Evolutionary conservation across 305 asterid species (phyloP).

Genomic region (Caryopteris hybrid): DNA sequence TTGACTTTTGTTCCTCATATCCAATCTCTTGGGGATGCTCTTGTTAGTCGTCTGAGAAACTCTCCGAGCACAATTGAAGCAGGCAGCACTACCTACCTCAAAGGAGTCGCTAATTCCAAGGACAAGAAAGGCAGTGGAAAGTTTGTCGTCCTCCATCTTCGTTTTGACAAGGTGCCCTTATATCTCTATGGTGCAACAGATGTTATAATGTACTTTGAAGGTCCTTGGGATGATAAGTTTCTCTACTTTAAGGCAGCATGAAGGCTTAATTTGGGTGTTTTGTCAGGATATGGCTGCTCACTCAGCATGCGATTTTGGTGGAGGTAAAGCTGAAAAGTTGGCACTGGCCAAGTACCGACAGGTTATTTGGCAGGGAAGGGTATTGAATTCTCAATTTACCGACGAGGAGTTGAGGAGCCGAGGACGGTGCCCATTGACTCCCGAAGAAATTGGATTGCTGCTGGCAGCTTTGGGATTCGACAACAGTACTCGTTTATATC

Average conservation of each 20-base stretch:
- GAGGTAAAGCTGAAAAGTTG: conserved; percentile 94
- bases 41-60: conserved; percentile 70
- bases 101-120: conserved; percentile 32
- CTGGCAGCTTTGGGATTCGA: conserved; percentile 92
- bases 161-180: conserved; percentile 80
- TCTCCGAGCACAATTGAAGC: conserved; percentile 39
- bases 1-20: conserved; percentile 86
- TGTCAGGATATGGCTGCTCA: conserved; percentile 99
- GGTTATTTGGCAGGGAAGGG: conserved; percentile 98
- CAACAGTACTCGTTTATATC: conserved; percentile 80
- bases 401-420: conserved; percentile 94
- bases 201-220: background rate
- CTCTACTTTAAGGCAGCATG: background rate
- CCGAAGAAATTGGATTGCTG: conserved; percentile 93
- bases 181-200: background rate
- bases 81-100: conserved; percentile 40
- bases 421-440: conserved; percentile 95
- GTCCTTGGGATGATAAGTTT: background rate
- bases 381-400: conserved; percentile 85
- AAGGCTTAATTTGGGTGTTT: conserved; percentile 11
- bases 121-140: conserved; percentile 53
- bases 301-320: conserved; percentile 99
- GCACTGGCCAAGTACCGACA: conserved; percentile 95
- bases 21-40: conserved; percentile 83
- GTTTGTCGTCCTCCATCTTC: conserved; percentile 90